These are phyloP conservation scores for Pascua guehoae DNA, from an alignment of 1,284 basidiomycete genomes.

Conservation along the genomic window DNA sequence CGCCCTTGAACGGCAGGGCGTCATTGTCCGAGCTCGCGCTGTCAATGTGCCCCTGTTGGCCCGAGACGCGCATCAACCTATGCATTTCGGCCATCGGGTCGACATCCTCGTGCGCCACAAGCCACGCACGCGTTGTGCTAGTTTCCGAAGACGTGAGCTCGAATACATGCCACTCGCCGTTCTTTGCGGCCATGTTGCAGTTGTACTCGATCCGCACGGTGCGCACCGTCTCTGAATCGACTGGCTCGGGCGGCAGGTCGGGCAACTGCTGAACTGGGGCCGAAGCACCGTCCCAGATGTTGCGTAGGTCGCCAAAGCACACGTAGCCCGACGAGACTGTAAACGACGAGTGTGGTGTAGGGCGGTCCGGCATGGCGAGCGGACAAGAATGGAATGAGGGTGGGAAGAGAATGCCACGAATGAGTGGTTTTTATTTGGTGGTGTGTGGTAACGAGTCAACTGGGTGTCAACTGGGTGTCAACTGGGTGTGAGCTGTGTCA, in stretches of 20 bases:
- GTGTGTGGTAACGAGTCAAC: too few species aligned
- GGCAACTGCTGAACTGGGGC: background rate
- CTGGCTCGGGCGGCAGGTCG: background rate
- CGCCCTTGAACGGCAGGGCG: background rate
- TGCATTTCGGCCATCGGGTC: background rate
- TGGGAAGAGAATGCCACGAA: too few species aligned
- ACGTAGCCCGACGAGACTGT: background rate
- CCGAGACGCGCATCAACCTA: background rate
- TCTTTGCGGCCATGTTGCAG: background rate
- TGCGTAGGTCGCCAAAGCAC: background rate
- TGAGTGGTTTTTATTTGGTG: too few species aligned
- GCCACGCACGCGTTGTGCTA: background rate
- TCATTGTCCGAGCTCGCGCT: background rate
- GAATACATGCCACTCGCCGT: background rate
- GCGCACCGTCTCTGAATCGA: background rate
- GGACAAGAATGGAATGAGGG: too few species aligned
- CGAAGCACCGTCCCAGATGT: background rate
- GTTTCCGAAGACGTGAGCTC: background rate
- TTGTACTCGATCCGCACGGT: background rate
- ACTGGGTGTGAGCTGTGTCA: too few species aligned
- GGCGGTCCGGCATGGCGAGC: background rate
- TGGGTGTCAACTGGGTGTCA: too few species aligned
- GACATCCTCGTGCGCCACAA: background rate
- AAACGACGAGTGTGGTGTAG: background rate
- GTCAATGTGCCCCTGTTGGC: background rate